A percentile compares a stretch with the other conserved stretches of the same genome.
Evolutionary conservation across 2,329 filamentous ascomycete genomes (phyloP).

Genomic region (Clonostachys byssicola): DNA sequence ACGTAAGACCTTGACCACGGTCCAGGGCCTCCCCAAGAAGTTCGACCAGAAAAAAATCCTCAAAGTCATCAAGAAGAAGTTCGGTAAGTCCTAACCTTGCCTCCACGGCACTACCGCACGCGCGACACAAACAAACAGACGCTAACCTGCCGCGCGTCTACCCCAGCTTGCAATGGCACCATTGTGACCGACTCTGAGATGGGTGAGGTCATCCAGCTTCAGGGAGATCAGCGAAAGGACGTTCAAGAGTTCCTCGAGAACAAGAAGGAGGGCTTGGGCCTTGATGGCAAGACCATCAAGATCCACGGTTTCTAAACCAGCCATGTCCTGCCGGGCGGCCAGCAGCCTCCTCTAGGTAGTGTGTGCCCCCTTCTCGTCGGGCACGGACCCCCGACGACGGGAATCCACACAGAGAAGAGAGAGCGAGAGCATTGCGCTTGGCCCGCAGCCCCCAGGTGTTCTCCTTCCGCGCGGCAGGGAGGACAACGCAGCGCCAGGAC

Average conservation of each 20-base stretch:
- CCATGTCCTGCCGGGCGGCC: slow-evolving; percentile 32
- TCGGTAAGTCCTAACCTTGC: slow-evolving; percentile 56
- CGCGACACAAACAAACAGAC: not conserved
- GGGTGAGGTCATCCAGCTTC: slow-evolving; percentile 99
- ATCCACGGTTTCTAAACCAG: slow-evolving; percentile 53
- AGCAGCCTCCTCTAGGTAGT: slow-evolving; percentile 14
- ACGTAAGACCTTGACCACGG: slow-evolving; percentile 99
- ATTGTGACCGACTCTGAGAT: slow-evolving; percentile 94
- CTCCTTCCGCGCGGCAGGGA: too few relatives aligned
- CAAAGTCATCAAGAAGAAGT: slow-evolving; percentile 99
- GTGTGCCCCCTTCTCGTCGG: slow-evolving; percentile 10
- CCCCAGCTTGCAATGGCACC: slow-evolving; percentile 93
- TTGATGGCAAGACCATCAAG: slow-evolving; percentile 97
- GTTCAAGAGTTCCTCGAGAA: slow-evolving; percentile 96
- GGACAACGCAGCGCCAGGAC: too few relatives aligned
- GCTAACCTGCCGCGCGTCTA: not conserved
- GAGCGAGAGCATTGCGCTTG: slow-evolving; percentile 3
- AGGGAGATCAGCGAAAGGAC: slow-evolving; percentile 98
- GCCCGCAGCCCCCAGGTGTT: too few relatives aligned
- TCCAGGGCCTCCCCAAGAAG: slow-evolving; percentile 97
- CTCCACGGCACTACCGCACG: not conserved
- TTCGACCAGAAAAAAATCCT: slow-evolving; percentile 99
- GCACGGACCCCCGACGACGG: slow-evolving; percentile 8
- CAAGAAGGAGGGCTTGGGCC: slow-evolving; percentile 90
- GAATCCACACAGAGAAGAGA: slow-evolving; percentile 2